Conservation (phyloP, 2,329 filamentous ascomycete genomes). For the Phoma herbarum region DNA sequence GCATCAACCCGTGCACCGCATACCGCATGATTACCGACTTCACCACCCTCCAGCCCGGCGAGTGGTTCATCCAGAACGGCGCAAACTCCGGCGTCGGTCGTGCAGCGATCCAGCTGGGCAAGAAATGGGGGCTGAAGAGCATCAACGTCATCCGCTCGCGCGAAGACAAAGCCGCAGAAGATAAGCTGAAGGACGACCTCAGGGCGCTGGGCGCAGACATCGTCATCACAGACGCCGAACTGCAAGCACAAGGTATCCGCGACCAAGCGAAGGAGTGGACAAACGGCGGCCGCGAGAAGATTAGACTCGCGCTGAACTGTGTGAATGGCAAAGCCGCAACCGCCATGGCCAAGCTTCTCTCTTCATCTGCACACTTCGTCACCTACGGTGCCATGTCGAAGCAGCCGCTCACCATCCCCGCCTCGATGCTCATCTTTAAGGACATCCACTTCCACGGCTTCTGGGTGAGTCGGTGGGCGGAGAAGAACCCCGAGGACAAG, state of each 20-base stretch:
- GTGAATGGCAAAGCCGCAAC: slow-evolving; percentile 89
- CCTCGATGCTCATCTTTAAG: slow-evolving; percentile 91
- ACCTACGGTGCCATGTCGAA: slow-evolving; percentile 97
- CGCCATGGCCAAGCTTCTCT: slow-evolving; percentile 76
- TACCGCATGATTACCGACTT: slow-evolving; percentile 93
- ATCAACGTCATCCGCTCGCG: slow-evolving; percentile 88
- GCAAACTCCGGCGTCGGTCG: slow-evolving; percentile 93
- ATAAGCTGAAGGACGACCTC: slow-evolving; percentile 69
- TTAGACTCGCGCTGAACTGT: slow-evolving; percentile 88
- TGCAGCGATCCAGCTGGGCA: slow-evolving; percentile 87
- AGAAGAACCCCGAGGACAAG: slow-evolving; percentile 76
- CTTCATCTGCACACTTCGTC: slow-evolving; percentile 75
- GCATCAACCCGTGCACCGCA: slow-evolving; percentile 92
- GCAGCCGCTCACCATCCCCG: slow-evolving; percentile 82
- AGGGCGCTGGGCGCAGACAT: slow-evolving; percentile 68
- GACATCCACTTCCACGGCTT: slow-evolving; percentile 89
- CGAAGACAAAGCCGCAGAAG: slow-evolving; percentile 74
- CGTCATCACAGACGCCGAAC: slow-evolving; percentile 69
- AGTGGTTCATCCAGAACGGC: slow-evolving; percentile 97
- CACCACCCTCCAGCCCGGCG: slow-evolving; percentile 70
- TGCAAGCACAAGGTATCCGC: slow-evolving; percentile 69
- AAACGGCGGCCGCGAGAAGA: slow-evolving; percentile 72
- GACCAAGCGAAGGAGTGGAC: slow-evolving; percentile 72
- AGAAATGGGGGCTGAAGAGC: slow-evolving; percentile 86
- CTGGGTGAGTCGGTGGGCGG: slow-evolving; percentile 92